These are phyloP conservation scores for Stereocaulon alpinum DNA, from an alignment of 495 filamentous ascomycete species.

Conservation along the genomic window DNA sequence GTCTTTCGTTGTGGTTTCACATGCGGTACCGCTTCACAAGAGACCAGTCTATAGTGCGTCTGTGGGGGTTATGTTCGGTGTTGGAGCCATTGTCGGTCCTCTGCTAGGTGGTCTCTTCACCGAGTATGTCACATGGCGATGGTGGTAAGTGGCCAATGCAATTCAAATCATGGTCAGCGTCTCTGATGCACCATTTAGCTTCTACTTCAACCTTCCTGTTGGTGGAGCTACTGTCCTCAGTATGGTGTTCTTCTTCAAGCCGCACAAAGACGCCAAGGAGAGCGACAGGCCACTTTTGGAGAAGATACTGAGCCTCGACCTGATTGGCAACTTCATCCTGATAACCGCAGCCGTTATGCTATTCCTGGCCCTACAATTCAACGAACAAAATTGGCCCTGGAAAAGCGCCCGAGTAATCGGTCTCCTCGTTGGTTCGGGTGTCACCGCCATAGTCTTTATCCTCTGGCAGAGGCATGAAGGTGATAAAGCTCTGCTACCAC, in stretches of 20 bases:
- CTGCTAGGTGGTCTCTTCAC: slow-evolving; percentile 36
- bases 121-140: slow-evolving; percentile 52
- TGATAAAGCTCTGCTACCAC: slow-evolving; percentile 33
- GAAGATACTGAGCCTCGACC: slow-evolving; percentile 40
- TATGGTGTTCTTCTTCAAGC: slow-evolving; percentile 38
- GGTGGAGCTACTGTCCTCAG: slow-evolving; percentile 40
- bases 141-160: slow-evolving; percentile 38
- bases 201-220: slow-evolving; percentile 48
- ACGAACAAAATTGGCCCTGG: slow-evolving; percentile 47
- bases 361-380: slow-evolving; percentile 56
- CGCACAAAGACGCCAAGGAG: slow-evolving; percentile 28
- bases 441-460: slow-evolving; percentile 25
- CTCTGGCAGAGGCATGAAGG: slow-evolving; percentile 28
- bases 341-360: slow-evolving; percentile 45
- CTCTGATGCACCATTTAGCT: slow-evolving; percentile 22
- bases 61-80: slow-evolving; percentile 29
- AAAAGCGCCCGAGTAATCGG: slow-evolving; percentile 35
- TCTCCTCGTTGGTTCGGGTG: slow-evolving; percentile 31
- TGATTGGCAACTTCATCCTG: slow-evolving; percentile 42
- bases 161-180: not conserved
- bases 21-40: slow-evolving; percentile 24
- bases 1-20: slow-evolving; percentile 27
- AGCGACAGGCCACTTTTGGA: slow-evolving; percentile 25
- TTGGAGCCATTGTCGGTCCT: slow-evolving; percentile 43
- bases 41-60: slow-evolving; percentile 30